Evolutionary conservation across 495 filamentous ascomycete genomes (phyloP).

Genomic region (Pyrenula massariospora): DNA sequence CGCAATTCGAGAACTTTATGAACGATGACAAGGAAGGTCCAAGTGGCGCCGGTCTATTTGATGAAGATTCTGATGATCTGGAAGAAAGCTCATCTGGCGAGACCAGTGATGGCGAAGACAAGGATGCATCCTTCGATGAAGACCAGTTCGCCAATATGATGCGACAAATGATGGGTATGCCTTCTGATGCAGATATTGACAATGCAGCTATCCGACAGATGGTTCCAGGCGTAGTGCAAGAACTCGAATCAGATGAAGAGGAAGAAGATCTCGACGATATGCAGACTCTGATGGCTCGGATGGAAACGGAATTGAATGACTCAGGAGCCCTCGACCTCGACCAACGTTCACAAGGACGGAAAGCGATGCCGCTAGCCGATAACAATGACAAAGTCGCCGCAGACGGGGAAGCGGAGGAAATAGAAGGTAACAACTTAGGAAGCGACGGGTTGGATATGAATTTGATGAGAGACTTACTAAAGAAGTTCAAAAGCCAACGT

Average conservation of each 20-base stretch:
- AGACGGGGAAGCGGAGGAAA: too few relatives aligned
- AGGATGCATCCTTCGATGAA: conserved; percentile 71
- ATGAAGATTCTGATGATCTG: conserved; percentile 51
- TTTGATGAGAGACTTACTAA: too few relatives aligned
- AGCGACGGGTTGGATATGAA: too few relatives aligned
- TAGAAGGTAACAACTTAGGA: too few relatives aligned
- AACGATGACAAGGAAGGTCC: conserved; percentile 73
- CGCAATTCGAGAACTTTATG: conserved; percentile 83
- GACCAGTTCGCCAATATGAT: conserved; percentile 77
- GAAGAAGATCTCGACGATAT: conserved; percentile 62
- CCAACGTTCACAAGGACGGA: conserved; percentile 13
- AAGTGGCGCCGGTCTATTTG: conserved; percentile 63
- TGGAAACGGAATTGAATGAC: conserved; percentile 71
- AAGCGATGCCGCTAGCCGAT: too few relatives aligned
- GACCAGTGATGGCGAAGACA: conserved; percentile 53
- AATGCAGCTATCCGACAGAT: conserved; percentile 11
- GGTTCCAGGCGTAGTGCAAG: conserved; percentile 26
- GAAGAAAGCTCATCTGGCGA: conserved; percentile 30
- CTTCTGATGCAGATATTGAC: conserved; percentile 23
- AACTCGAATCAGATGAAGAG: conserved; percentile 31
- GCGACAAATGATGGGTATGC: conserved; percentile 90
- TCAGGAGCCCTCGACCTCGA: conserved; percentile 65
- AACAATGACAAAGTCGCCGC: too few relatives aligned
- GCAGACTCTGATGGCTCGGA: conserved; percentile 55
- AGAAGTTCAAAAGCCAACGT: too few relatives aligned